A percentile compares a stretch with the other conserved stretches of the same genome.
Evolutionary conservation across 805 yeast species (phyloP).

Genomic region (Pichia exigua): DNA sequence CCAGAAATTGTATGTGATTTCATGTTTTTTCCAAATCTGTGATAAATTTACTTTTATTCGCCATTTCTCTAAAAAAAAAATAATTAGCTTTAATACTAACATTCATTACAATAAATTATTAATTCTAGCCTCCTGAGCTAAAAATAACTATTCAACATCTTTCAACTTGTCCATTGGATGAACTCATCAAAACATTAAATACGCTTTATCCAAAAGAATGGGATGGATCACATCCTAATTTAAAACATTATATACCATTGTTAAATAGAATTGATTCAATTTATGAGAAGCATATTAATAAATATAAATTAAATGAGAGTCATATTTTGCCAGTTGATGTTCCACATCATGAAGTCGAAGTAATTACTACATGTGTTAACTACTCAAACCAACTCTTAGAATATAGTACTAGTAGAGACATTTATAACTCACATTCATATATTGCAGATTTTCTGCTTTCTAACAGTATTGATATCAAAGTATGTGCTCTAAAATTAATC

Average conservation of each 20-base stretch:
- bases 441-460: constrained; percentile 51
- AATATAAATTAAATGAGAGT: constrained; percentile 44
- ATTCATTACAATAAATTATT: background rate
- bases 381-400: constrained; percentile 60
- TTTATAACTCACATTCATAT: constrained; percentile 60
- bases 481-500: constrained; percentile 44
- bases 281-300: constrained; percentile 44
- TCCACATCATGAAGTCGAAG: constrained; percentile 35
- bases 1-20: constrained; percentile 1
- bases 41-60: background rate
- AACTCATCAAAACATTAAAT: constrained; percentile 15
- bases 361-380: constrained; percentile 45
- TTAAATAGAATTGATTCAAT: constrained; percentile 69
- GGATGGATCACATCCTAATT: constrained; percentile 35
- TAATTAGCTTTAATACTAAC: constrained; percentile 8
- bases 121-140: constrained; percentile 14
- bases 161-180: constrained; percentile 14
- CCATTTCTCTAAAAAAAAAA: no score
- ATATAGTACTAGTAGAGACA: constrained; percentile 57
- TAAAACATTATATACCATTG: constrained; percentile 70
- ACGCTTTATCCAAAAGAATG: constrained; percentile 19
- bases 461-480: constrained; percentile 50
- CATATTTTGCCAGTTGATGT: constrained; percentile 41
- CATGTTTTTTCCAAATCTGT: background rate
- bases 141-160: constrained; percentile 13